Evolutionary conservation across 1,284 basidiomycete species (phyloP).

Genomic region (Leccinum huronense): DNA sequence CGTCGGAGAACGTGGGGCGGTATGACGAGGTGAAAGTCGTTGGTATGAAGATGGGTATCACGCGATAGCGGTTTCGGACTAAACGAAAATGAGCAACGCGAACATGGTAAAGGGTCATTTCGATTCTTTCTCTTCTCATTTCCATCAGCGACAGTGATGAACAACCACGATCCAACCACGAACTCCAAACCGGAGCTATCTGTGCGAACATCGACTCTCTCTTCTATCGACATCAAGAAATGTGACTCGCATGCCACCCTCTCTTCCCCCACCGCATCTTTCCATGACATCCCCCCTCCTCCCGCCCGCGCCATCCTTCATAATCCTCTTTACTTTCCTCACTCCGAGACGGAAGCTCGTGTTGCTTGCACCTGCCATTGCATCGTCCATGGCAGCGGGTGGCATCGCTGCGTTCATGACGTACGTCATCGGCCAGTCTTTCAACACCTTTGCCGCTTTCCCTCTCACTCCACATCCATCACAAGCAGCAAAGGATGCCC

Average conservation of each 20-base stretch:
- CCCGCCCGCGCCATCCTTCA: slow-evolving; percentile 43
- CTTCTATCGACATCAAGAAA: slow-evolving; percentile 26
- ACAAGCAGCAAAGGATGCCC: slow-evolving; percentile 47
- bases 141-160: slow-evolving; percentile 27
- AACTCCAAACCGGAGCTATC: slow-evolving; percentile 14
- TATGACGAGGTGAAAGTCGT: too few relatives aligned
- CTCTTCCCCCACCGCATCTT: slow-evolving; percentile 17
- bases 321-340: slow-evolving; percentile 55
- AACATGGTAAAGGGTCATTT: neutral
- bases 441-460: slow-evolving; percentile 73
- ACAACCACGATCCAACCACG: slow-evolving; percentile 30
- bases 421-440: slow-evolving; percentile 80
- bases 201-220: slow-evolving; percentile 21
- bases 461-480: slow-evolving; percentile 48
- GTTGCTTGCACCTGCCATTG: slow-evolving; percentile 71
- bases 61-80: slow-evolving; percentile 4
- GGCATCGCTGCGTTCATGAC: slow-evolving; percentile 82
- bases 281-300: slow-evolving; percentile 14
- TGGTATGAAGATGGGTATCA: too few relatives aligned
- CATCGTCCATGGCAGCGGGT: slow-evolving; percentile 69
- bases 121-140: neutral
- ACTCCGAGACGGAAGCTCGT: slow-evolving; percentile 46
- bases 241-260: slow-evolving; percentile 5
- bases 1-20: too few relatives aligned
- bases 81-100: slow-evolving; percentile 27